A percentile compares a stretch with the other conserved stretches of the same genome.
These are phyloP conservation scores for Kappamyces sp. DNA, from an alignment of 192 early-diverging fungal species.

Conservation along the genomic window DNA sequence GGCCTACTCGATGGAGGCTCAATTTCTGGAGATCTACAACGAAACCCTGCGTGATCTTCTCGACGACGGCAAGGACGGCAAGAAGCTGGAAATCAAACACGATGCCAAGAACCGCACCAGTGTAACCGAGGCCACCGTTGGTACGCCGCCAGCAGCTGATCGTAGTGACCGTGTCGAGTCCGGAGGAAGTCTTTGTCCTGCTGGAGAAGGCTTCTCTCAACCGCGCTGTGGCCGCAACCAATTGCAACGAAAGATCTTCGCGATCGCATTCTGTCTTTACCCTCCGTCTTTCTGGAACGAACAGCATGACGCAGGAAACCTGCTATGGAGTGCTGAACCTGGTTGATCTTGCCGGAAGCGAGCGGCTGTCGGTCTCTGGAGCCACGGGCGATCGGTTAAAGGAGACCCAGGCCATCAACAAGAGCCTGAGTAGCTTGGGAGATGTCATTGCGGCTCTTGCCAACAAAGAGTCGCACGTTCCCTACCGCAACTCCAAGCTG, in stretches of 20 bases:
- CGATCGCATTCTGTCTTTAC: constrained; percentile 93
- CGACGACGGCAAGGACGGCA: constrained; percentile 25
- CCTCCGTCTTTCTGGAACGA: constrained; percentile 66
- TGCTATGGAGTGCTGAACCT: constrained; percentile 77
- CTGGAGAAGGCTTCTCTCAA: constrained; percentile 71
- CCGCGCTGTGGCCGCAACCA: constrained; percentile 86
- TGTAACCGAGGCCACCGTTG: constrained; percentile 68
- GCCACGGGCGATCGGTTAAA: constrained; percentile 81
- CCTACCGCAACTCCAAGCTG: constrained; percentile 92
- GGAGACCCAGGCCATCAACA: constrained; percentile 97
- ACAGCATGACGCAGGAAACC: constrained; percentile 66
- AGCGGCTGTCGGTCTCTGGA: constrained; percentile 74
- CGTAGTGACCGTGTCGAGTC: constrained; percentile 61
- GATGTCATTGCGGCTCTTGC: constrained; percentile 85
- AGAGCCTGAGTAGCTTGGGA: constrained; percentile 78
- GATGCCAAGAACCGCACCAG: constrained; percentile 58
- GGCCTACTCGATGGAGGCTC: constrained; percentile 80
- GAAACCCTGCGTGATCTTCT: constrained; percentile 84
- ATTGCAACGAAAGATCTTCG: constrained; percentile 90
- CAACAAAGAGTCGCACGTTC: constrained; percentile 73
- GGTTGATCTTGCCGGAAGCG: constrained; percentile 92
- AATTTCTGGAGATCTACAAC: constrained; percentile 96
- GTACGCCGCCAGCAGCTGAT: constrained; percentile 20
- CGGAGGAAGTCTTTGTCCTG: constrained; percentile 64
- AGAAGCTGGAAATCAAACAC: constrained; percentile 85